Base-by-base conservation (phyloP, 495 filamentous ascomycete genomes). In the Xylaria curta region DNA sequence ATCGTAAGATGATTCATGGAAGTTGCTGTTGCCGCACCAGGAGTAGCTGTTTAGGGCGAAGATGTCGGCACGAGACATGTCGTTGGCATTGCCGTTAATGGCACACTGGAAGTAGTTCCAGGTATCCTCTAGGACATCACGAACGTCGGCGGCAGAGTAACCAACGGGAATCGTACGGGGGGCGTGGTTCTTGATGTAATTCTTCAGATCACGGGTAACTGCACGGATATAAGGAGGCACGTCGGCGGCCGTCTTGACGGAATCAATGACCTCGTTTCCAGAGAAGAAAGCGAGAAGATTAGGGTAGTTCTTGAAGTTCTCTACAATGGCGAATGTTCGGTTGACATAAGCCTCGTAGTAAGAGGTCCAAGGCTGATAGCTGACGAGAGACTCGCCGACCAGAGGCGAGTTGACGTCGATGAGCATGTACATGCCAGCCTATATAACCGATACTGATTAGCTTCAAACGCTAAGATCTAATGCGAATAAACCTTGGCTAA, bases 21-120 rank as follows among this genome's bases (percentile, higher is more conserved):
- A 96, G 72, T 83, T 88, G 64, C 92, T 91, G 51, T 90, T 84
- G 56, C 94, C 94, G 76, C 95, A 98, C 95, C 95, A 98, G 49
- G 91, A 93, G 87, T 98, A 98, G 69, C 90, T 93, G 88, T 98
- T 98, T 70, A 98, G 86, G 60, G 94, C 95, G 76, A 98, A 97
- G 83, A 98, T 89, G 78, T 97, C 95, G 63, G 88, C 88, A 24
- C 87, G 86, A 49, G 92, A 94, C 72, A 82, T 78, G 78, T 93
- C 88, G 58, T 84, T 83, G 42, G 85, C 84, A 36, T 90, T 84
- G 72, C 93, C 91, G 66, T 88, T 79, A 40, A 91, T 86, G n/a
- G 87, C 80, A 83, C 95, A 98, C 77, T 92, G 89, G 76, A 98
- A 87, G 83, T 97, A 98, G 78, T 90, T 88, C 85, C 87, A 93